phyloP scores from a whole-genome alignment of 371 early-diverging fungal genomes.

The Circinella umbellata region DNA sequence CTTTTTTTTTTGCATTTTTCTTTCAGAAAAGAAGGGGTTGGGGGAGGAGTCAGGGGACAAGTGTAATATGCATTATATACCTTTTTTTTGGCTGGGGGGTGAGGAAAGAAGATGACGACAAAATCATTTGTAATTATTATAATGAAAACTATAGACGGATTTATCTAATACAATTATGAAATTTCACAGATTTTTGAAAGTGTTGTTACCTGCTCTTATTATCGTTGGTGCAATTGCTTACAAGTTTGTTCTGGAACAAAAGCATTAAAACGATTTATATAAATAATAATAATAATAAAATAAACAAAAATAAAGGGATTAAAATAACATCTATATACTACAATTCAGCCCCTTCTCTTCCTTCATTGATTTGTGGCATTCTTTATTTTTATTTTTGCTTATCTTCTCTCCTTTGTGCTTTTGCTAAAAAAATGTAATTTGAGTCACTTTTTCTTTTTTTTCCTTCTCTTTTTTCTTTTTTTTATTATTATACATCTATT shows the following conservation, averaged over 20 bases:
- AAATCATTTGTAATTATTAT: neutral
- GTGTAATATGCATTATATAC: no score
- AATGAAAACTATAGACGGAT: no score
- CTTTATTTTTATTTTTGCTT: neutral
- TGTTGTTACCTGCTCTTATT: constrained; percentile 33
- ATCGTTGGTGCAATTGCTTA: constrained; percentile 41
- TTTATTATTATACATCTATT: neutral
- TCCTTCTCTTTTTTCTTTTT: neutral
- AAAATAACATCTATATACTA: no score
- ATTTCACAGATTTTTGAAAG: constrained; percentile 27
- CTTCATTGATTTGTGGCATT: neutral
- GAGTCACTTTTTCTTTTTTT: neutral
- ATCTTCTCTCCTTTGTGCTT: neutral
- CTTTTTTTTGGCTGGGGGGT: no score
- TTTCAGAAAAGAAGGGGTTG: neutral
- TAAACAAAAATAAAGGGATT: no score
- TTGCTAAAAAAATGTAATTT: no score
- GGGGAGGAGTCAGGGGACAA: no score
- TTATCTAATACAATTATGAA: neutral
- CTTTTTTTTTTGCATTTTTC: neutral
- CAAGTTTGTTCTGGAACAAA: constrained; percentile 45
- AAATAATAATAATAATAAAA: neutral
- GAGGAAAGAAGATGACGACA: neutral
- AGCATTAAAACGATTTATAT: constrained; percentile 22
- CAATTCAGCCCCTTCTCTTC: neutral